Base-by-base conservation (phyloP, 1,284 basidiomycete species). In the Kwoniella shivajii region DNA sequence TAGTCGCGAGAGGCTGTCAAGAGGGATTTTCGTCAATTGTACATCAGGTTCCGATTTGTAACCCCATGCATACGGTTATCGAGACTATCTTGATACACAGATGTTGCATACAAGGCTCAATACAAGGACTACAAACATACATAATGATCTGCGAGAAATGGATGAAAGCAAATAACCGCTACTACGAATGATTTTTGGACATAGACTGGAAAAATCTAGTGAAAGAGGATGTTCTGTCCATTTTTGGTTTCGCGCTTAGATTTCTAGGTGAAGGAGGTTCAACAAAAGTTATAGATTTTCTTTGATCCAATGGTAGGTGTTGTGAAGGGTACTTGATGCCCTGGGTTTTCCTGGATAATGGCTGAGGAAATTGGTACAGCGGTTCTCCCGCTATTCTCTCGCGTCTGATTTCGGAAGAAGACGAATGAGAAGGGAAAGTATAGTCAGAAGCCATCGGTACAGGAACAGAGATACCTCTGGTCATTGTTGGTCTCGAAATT, bases 131-230 rank as follows among this genome's bases (percentile, higher is more conserved):
- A 39, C n/a, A n/a, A n/a, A n/a, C n/a, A n/a, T n/a, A n/a, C n/a
- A n/a, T n/a, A n/a, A n/a, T n/a, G n/a, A n/a, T n/a, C n/a, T 30
- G 57, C 64, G 39, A 54, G 58, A 26, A 33, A 57, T n/a, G 4
- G 27, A 43, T 22, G 50, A 26, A 2, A 30, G 16, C 5, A 14
- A 10, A 38, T 38, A 6, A 18, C 20, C 20, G 37, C 13, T 10
- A 14, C 22, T 34, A 34, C 16, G 43, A 6, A 24, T 49, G 37
- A 10, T 34, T 39, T 24, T 56, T 61, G 3, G 56, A 50, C 36
- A 55, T 50, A 14, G 43, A 41, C 20, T 63, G 63, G 58, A 68
- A 68, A 50, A 68, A 66, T 24, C 62, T 46, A 1, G 61, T 59
- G 33, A 66, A 66, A 0, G 66, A 64, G 4, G 59, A 64, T 0